Base-by-base conservation (phyloP, 2,329 filamentous ascomycete genomes). In the Coniochaeta sp. region DNA sequence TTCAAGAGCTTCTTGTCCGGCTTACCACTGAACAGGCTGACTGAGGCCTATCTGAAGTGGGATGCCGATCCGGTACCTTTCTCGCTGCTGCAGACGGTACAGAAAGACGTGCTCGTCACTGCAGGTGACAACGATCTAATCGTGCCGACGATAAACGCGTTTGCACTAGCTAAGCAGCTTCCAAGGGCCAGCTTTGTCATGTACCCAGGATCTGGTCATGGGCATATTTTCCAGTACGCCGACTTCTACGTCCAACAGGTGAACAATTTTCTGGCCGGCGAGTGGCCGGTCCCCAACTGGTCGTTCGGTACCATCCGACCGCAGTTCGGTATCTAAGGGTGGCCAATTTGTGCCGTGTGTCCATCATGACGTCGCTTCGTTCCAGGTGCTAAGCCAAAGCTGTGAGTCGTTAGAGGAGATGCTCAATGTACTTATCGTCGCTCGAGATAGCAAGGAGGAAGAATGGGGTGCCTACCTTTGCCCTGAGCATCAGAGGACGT, bases 171-270 rank as follows among this genome's bases (percentile, higher is more conserved):
- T 6, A 40, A 43, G 22, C 57, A 61, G 31, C 43, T 61, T n/a
- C 60, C 60, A 24, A 55, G 24, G 9, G 60, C 60, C 34, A 54
- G 56, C 12, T 56, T 61, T 19, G 19, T 58, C 28, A 59, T 61
- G 55, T 61, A 54, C 24, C 60, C 60, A 28, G 47, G 57, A 8
- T 58, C 57, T 24, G 60, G 60, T 14, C 60, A 61, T 24, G 60
- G 60, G 5, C 60, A 61, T 47, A 31, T 61, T 24, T 61, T 61
- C 34, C 60, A 61, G 50, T 61, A 58, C 54, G 57, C 60, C 24
- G 47, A 31, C 24, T 61, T 58, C 31, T 61, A 59, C 16, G 60
- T 47, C 11, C 22, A 56, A 44, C 40, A 52, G 38, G 56, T 61
- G 24, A 26, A 24, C 31, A 57, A 36, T 3, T 64, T 59, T 34